A percentile compares a stretch with the other conserved stretches of the same genome.
These are phyloP conservation scores for Taphrina populina DNA, from an alignment of 1,139 yeast species.

Conservation along the genomic window DNA sequence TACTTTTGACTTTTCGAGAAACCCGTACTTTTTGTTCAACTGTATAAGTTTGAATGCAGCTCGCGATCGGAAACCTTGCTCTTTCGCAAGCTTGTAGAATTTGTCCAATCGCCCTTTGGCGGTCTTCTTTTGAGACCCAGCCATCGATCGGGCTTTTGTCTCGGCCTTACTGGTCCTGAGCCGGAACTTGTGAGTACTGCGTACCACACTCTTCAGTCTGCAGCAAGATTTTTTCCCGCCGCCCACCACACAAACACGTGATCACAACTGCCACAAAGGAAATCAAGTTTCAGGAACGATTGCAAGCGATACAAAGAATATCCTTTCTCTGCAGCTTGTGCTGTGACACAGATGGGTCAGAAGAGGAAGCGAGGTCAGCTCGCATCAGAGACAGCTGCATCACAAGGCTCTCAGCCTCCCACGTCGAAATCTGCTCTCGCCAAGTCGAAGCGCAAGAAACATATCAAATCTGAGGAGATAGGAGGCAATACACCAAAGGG, in stretches of 20 bases:
- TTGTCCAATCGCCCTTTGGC: conserved; percentile 84
- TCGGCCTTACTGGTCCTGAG: too few species aligned
- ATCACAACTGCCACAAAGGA: too few species aligned
- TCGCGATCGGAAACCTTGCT: conserved; percentile 94
- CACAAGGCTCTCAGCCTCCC: neutral
- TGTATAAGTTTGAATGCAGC: conserved; percentile 94
- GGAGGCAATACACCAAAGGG: conserved; percentile 27
- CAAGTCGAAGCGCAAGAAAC: conserved; percentile 25
- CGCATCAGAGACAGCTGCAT: conserved; percentile 4
- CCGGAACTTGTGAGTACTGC: too few species aligned
- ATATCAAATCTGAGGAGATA: conserved; percentile 5
- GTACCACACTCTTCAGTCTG: too few species aligned
- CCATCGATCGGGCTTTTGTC: too few species aligned
- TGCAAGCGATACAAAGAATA: too few species aligned
- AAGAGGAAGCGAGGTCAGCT: conserved; percentile 25
- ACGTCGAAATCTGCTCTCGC: conserved; percentile 10
- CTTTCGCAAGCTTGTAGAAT: conserved; percentile 93
- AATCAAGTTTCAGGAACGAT: too few species aligned
- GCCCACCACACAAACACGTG: too few species aligned
- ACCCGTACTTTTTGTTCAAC: conserved; percentile 92
- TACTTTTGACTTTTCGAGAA: conserved; percentile 91
- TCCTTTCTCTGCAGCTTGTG: too few species aligned
- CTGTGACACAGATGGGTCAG: conserved; percentile 17
- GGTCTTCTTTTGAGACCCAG: conserved; percentile 31
- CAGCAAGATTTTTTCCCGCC: too few species aligned